Conservation (phyloP, 2,329 filamentous ascomycete species). For the Bipolaris gigantea region DNA sequence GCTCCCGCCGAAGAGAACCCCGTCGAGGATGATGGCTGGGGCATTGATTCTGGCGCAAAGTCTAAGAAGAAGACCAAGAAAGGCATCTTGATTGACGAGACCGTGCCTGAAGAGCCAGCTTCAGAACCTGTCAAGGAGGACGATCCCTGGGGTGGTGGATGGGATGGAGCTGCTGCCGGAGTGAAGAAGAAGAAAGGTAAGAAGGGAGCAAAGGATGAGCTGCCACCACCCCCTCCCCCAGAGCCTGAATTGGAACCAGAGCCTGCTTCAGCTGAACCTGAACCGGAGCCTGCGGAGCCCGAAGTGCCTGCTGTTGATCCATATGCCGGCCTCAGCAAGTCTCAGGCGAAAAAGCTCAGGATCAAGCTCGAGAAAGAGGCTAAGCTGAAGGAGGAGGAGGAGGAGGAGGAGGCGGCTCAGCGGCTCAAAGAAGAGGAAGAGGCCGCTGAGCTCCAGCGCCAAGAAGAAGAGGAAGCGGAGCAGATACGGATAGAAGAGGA, state of each 20-base stretch:
- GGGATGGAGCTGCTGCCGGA: constrained; percentile 16
- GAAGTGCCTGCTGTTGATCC: constrained; percentile 43
- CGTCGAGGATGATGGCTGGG: constrained; percentile 38
- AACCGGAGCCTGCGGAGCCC: constrained; percentile 45
- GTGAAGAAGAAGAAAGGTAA: constrained; percentile 40
- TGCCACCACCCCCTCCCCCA: constrained; percentile 22
- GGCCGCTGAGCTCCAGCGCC: constrained; percentile 22
- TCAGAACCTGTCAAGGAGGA: constrained; percentile 34
- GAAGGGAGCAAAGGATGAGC: constrained; percentile 25
- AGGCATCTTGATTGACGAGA: constrained; percentile 37
- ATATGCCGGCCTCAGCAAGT: constrained; percentile 34
- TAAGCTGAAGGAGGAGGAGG: constrained; percentile 25
- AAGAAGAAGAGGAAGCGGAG: constrained; percentile 37
- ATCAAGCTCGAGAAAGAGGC: constrained; percentile 43
- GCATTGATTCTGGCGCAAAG: constrained; percentile 44
- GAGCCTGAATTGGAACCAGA: constrained; percentile 13
- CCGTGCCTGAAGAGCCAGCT: constrained; percentile 23
- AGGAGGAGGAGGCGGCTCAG: constrained; percentile 22
- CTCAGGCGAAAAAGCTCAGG: constrained; percentile 35
- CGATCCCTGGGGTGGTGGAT: constrained; percentile 34
- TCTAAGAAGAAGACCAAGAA: constrained; percentile 49
- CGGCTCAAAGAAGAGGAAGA: constrained; percentile 26
- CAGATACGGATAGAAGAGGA: constrained; percentile 28
- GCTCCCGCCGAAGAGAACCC: constrained; percentile 26
- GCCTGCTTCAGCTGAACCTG: constrained; percentile 12